Evolutionary conservation across 1,139 yeast genomes (phyloP).

Genomic region (Kazachstania sp.): DNA sequence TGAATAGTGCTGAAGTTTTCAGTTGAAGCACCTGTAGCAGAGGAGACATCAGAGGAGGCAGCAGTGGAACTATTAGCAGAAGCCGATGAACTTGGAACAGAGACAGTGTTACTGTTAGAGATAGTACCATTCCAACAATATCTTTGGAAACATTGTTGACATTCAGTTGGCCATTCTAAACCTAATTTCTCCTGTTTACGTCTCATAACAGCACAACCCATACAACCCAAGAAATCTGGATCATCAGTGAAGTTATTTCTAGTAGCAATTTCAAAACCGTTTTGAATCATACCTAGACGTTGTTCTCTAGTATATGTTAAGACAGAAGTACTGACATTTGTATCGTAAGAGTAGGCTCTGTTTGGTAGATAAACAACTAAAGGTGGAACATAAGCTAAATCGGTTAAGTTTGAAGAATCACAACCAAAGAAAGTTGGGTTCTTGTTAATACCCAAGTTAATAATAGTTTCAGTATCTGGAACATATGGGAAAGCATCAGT

Average conservation of each 20-base stretch:
- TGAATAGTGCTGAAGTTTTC: neutral
- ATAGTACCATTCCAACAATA: conserved; percentile 64
- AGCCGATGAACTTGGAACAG: conserved; percentile 5
- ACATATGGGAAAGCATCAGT: conserved; percentile 74
- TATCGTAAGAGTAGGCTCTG: conserved; percentile 54
- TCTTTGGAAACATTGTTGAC: conserved; percentile 57
- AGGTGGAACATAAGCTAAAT: conserved; percentile 53
- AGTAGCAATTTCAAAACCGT: conserved; percentile 74
- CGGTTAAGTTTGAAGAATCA: conserved; percentile 56
- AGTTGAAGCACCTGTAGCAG: neutral
- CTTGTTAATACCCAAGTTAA: conserved; percentile 45
- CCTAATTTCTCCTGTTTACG: conserved; percentile 71
- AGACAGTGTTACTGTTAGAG: conserved; percentile 4
- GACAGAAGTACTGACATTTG: conserved; percentile 68
- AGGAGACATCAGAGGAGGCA: conserved; percentile 5
- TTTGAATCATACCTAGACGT: conserved; percentile 52
- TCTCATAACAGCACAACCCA: conserved; percentile 81
- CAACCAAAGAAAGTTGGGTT: conserved; percentile 84
- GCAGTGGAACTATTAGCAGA: conserved; percentile 7
- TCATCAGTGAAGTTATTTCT: conserved; percentile 67
- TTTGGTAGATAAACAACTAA: conserved; percentile 74
- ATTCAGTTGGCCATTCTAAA: conserved; percentile 55
- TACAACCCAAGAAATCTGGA: conserved; percentile 66
- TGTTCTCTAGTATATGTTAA: conserved; percentile 53
- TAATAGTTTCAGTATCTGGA: conserved; percentile 63